A percentile compares a stretch with the other conserved stretches of the same genome.
phyloP scores from a whole-genome alignment of 805 yeast genomes.

The Starmerella stigmatis region DNA sequence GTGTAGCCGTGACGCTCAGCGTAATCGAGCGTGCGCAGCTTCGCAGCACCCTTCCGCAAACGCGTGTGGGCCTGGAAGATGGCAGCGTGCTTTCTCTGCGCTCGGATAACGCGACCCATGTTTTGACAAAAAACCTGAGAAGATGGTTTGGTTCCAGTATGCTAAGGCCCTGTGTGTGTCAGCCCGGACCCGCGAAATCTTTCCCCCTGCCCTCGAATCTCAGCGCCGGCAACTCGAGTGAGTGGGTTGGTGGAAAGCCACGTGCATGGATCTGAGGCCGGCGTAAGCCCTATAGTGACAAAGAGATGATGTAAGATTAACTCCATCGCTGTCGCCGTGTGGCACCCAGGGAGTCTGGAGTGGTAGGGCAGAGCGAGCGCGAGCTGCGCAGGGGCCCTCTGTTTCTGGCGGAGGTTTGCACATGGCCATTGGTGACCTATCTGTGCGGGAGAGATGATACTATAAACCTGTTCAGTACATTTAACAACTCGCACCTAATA shows the following conservation, averaged over 20 bases:
- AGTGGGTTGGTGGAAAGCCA: neutral
- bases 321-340: no score
- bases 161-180: constrained; percentile 9
- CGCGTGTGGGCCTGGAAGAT: constrained; percentile 99
- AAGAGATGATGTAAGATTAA: neutral
- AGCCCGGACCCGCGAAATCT: constrained; percentile 10
- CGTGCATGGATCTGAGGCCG: neutral
- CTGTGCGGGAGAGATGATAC: no score
- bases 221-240: constrained; percentile 27
- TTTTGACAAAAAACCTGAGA: constrained; percentile 20
- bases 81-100: constrained; percentile 98
- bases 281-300: neutral
- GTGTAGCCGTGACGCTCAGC: constrained; percentile 99
- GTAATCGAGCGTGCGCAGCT: constrained; percentile 96
- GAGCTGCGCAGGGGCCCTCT: no score
- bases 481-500: no score
- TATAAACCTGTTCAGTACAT: no score
- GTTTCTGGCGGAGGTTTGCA: no score
- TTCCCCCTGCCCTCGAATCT: constrained; percentile 9
- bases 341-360: no score
- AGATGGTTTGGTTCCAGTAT: constrained; percentile 9
- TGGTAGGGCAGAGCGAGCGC: no score
- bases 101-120: constrained; percentile 73
- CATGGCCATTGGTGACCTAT: no score
- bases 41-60: constrained; percentile 99